Base-by-base conservation (phyloP, 176 grass and related monocot species). In the Paspalum vaginatum region DNA sequence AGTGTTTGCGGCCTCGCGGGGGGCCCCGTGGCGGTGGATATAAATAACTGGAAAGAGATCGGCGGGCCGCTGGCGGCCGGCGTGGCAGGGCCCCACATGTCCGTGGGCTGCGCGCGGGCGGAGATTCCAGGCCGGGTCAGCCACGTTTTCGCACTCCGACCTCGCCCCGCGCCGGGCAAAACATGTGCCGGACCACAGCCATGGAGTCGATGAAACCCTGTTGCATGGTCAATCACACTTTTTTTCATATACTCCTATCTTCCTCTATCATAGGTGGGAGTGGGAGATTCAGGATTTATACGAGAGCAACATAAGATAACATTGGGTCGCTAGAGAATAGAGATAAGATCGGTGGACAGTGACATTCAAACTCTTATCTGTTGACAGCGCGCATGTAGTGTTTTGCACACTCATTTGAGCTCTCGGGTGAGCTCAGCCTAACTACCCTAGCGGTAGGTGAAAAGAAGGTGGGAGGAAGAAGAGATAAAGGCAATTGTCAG, bases 31-130 rank as follows among this genome's bases (percentile, higher is more conserved):
- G 74, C n/a, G 49, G 9, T 5, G 60, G 21, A 47, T 53, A 62
- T 84, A 75, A 80, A 88, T 68, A 85, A 40, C 38, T 24, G 24
- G 18, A 41, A 39, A 55, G 52, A 18, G n/a, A 32, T 13, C 17
- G 68, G 52, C 7, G 16, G 72, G 72, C 55, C 5, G 14, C 26
- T 37, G 48, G 18, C 48, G 6, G 56, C 44, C 20, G 51, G 44
- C 61, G 56, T 64, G 46, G 56, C n/a, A 32, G 72, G 72, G 53
- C 5, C 72, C 84, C 0, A 2, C 13, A 2, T 64, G 79, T 64
- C 78, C 38, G 65, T 46, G 65, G 8, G 65, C 41, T 41, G 77
- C 4, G 52, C 14, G 61, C 7, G 17, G 50, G 68, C 40, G 59
- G 59, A 74, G 76, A 86, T 80, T 61, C 54, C 44, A 9, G 20